Evolutionary conservation across 148 eudicot species (phyloP), one percentile per base, ranked within the genome.

Genomic region (Vaccinium corymbosum): DNA sequence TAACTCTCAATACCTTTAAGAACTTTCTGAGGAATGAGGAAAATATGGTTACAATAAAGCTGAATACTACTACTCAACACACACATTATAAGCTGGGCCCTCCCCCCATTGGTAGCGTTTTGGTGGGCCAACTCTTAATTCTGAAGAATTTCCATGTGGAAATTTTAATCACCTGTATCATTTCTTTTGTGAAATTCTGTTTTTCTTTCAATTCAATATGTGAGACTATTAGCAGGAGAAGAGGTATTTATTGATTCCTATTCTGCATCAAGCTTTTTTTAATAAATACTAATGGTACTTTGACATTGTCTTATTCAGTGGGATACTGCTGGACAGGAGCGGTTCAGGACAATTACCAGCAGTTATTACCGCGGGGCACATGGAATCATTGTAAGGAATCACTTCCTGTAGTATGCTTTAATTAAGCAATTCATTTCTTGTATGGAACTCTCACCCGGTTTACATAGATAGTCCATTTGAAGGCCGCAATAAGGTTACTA

Each of bases 261-360:
- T 10, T 53, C 27, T 68, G 14, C 38, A 19, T 4, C 35, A 85
- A 61, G 35, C 68, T 81, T 62, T 3, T 29, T 1, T 59, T 14
- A 51, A 51, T 61, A 61, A 59, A 50, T 48, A 29, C 68, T 85
- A 20, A 76, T 76, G 50, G 13, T 71, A 51, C 50, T 74, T 12
- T 83, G 71, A 73, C 78, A 7, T 87, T 81, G 42, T 87, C 46
- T 85, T 85, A 55, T 81, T 52, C 82, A 95, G 98, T 95, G 98
- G 98, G 98, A 95, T 87, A 94, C 98, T 80, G 98, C 98, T 83
- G 98, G 98, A 74, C 98, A 95, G 90, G 98, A 95, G 90, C 98
- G 98, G 3, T 95, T 95, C 89, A 88, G 98, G 73, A 95, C 98
- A 10, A 95, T 95, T 83, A 95, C 98, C 49, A 95, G 98, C 94